Base-by-base conservation (phyloP, 192 early-diverging fungal species). In the Coemansia sp. region DNA sequence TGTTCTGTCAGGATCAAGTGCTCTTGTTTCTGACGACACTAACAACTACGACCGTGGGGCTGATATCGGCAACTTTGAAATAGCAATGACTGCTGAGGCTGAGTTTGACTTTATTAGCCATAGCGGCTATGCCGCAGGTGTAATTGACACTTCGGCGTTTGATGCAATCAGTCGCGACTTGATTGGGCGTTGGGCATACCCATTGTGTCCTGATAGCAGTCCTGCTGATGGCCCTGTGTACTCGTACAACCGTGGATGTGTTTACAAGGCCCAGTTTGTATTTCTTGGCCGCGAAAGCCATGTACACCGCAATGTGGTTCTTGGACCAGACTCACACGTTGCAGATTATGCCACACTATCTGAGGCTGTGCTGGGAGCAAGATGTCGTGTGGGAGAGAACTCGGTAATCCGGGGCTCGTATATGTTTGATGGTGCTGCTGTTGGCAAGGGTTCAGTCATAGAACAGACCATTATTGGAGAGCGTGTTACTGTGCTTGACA, bases 131-230 rank as follows among this genome's bases (percentile, higher is more conserved):
- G 89, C 86, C 5, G 87, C 90, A 6, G 71, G 87, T 32, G 89
- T 89, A 22, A 63, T 75, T 4, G 85, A 76, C 62, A 86, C 88
- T 13, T 73, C 85, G 13, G 84, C 89, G 68, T 93, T 91, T 61
- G 90, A 90, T 51, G 77, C 87, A 22, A 87, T 93, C 22, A 76
- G 76, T 41, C 78, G 91, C 66, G 96, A 99, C 77, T 81, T 99
- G 40, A 82, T 99, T 51, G 86, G 87, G 1, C 86, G 97, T 41
- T 97, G 95, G 94, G 87, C 91, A n/a, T 99, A 92, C 76, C 96
- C 97, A 8, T 82, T 99, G 69, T 92, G 93, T 5, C 94, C 95
- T 0, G 97, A 99, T 62, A 94, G 85, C 70, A 95, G 93, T 58
- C 76, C 92, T 6, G 84, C 88, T 58, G 80, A 80, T 10, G 90